A percentile compares a stretch with the other conserved stretches of the same genome.
Evolutionary conservation across 331 rosid species (phyloP).

Genomic region (Pyrus hybrid): DNA sequence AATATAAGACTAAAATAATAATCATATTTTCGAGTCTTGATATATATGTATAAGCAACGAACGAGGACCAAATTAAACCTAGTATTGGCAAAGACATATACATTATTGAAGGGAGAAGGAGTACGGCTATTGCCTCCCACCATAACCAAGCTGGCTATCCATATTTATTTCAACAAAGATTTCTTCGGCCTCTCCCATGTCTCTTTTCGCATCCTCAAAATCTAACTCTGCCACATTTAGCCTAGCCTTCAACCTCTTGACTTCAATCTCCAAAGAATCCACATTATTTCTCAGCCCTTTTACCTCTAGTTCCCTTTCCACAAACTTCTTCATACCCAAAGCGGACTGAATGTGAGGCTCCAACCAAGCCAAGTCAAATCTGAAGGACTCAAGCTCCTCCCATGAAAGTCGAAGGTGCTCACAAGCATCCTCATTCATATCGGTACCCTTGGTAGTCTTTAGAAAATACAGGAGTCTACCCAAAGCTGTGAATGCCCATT

Average conservation of each 20-base stretch:
- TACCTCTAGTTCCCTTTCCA: background rate
- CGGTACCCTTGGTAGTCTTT: conserved; percentile 1
- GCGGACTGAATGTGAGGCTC: conserved; percentile 1
- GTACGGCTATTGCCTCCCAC: background rate
- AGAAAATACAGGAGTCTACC: background rate
- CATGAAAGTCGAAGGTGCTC: background rate
- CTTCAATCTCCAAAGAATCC: background rate
- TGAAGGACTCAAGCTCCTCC: conserved; percentile 3
- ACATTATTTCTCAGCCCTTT: background rate
- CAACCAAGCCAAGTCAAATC: conserved; percentile 1
- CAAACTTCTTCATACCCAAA: conserved; percentile 1
- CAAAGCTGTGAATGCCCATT: conserved; percentile 10
- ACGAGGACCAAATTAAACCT: too few relatives aligned
- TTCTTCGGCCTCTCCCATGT: background rate
- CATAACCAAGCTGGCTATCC: background rate
- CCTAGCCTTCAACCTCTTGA: background rate
- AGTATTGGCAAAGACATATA: too few relatives aligned
- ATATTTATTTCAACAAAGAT: background rate
- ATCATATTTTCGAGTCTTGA: too few relatives aligned
- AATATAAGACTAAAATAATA: too few relatives aligned
- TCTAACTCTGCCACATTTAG: background rate
- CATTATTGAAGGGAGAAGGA: too few relatives aligned
- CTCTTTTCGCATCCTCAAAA: background rate
- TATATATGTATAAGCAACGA: background rate
- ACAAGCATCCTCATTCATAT: background rate